Evolutionary conservation across 2,329 filamentous ascomycete genomes (phyloP), one percentile per base, ranked within the genome.

Genomic region (Aspergillus ustus): DNA sequence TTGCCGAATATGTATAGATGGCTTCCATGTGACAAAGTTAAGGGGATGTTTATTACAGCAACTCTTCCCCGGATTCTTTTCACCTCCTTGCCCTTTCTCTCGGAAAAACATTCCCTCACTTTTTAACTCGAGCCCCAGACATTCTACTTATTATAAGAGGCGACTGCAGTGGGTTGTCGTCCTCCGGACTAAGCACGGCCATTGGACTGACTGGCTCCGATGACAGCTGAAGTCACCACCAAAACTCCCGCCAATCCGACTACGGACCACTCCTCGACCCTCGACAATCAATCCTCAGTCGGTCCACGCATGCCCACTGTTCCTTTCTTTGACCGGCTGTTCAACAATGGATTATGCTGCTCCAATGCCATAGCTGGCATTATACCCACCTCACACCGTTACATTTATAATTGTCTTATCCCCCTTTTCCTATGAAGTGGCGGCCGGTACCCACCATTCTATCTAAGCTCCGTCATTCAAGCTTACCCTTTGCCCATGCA

Each of bases 401-500:
- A 52, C 59, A 61, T 50, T 58, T 53, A 54, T 62, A 62, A 52
- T 22, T 37, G 43, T 53, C 28, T 22, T 17, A 46, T 44, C 49
- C 52, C 37, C 59, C 37, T 45, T 52, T 20, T 60, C 49, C 29
- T 34, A 28, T 49, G 43, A 59, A 62, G 62, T 63, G 63, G 64
- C 62, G 64, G 65, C 65, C 63, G 62, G 65, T 57, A 62, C 60
- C 64, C 65, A 61, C 66, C 61, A 46, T 25, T 62, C 63, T 65
- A 63, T 62, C 61, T 65, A 57, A 65, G 58, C 59, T 64, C 59
- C 48, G 59, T 65, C 60, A 65, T 61, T 51, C 52, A 57, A 62
- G 52, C 65, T 60, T 61, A 58, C 60, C 63, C 61, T 67, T 62
- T 61, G 65, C 66, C 69, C 70, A 70, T 69, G 75, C 72, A 72